A percentile compares a stretch with the other conserved stretches of the same genome.
Evolutionary conservation across 2,329 filamentous ascomycete genomes (phyloP).

Genomic region (Clonostachys sp.): DNA sequence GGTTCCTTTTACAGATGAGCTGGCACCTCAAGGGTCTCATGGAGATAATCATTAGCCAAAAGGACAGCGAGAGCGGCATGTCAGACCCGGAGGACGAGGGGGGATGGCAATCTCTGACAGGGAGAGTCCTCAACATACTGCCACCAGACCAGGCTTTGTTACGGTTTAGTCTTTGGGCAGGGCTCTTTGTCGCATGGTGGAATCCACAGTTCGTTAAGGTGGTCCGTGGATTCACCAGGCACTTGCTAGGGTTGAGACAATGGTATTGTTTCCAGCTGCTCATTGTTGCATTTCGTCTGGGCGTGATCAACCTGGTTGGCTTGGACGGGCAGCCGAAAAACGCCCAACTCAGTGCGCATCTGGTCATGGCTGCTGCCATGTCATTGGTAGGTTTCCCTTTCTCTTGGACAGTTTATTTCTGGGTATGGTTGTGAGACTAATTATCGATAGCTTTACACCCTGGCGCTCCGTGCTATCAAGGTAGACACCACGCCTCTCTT

Average conservation of each 20-base stretch:
- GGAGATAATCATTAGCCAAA: slow-evolving; percentile 12
- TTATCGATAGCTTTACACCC: slow-evolving; percentile 32
- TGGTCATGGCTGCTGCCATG: slow-evolving; percentile 47
- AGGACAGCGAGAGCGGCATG: slow-evolving; percentile 16
- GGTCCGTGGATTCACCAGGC: slow-evolving; percentile 53
- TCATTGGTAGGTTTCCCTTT: slow-evolving; percentile 38
- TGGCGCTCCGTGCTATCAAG: slow-evolving; percentile 39
- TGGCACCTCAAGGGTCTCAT: slow-evolving; percentile 40
- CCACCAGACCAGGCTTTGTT: background rate
- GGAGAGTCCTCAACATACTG: background rate
- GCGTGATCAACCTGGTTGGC: slow-evolving; percentile 12
- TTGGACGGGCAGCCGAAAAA: slow-evolving; percentile 27
- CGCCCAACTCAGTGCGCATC: slow-evolving; percentile 48
- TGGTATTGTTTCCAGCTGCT: slow-evolving; percentile 65
- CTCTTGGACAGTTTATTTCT: no score
- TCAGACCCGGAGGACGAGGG: slow-evolving; percentile 23
- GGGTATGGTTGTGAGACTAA: background rate
- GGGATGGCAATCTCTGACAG: background rate
- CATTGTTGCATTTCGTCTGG: slow-evolving; percentile 48
- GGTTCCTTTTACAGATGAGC: slow-evolving; percentile 36
- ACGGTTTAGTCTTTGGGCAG: background rate
- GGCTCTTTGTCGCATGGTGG: slow-evolving; percentile 49
- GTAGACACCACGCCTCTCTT: slow-evolving; percentile 57
- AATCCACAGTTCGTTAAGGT: slow-evolving; percentile 62
- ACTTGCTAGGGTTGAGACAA: slow-evolving; percentile 54